Base-by-base conservation (phyloP, 208 protist species). In the Acanthamoeba sp. region DNA sequence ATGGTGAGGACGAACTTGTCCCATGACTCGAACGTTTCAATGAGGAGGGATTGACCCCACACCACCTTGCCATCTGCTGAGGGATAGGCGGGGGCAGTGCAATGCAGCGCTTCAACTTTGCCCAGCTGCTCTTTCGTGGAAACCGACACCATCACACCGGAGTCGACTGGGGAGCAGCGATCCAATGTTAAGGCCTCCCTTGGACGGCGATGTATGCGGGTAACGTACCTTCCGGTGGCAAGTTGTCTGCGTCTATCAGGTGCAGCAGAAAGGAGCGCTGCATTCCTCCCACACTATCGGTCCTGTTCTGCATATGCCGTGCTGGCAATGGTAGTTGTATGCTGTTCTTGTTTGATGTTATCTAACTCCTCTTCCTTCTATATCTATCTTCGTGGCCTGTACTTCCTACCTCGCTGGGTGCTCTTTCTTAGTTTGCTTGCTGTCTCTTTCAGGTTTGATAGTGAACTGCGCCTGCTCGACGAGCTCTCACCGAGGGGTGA, bases 1-100 rank as follows among this genome's bases (percentile, higher is more conserved):
- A 82, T n/a, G n/a, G 71, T 82, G 71, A 82, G 71, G 71, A 82
- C 71, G 71, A 82, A 82, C 38, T 50, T 42, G 38, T 82, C 71
- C 71, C 71, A 82, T 2, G 34, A 0, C 38, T 82, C 38, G 34
- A 22, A 0, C 38, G 71, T 82, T 32, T 42, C 27, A 12, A 82
- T 82, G 38, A 82, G 36, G 22, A 82, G 38, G 34, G 32, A 52
- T 20, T 82, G 20, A 2, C 32, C 38, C 71, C 71, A 82, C 18
- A 52, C 38, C 38, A 82, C 71, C 3, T 34, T 50, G 22, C 71
- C 71, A 6, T 82, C 71, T 7, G 38, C 20, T 10, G 71, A 42
- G 32, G 40, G 20, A 38, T 52, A 82, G 34, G 71, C 71, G 1
- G 71, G 71, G 12, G 71, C 24, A 1, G 71, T 82, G 38, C 12